phyloP scores from a whole-genome alignment of 108 stramenopile species.

The Cylindrotheca closterium region DNA sequence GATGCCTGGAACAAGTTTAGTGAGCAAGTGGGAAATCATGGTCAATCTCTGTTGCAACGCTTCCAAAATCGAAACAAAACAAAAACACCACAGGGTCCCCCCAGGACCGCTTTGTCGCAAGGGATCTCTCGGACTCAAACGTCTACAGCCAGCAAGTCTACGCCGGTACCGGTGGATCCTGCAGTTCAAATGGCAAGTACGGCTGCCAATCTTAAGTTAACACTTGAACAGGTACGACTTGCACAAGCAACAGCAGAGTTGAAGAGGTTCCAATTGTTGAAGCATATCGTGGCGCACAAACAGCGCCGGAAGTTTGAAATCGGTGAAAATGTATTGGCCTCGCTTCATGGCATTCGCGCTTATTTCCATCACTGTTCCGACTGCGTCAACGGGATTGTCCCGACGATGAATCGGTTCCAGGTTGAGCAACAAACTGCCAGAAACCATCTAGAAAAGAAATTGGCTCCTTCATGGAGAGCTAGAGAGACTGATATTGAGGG shows the following conservation, averaged over 20 bases:
- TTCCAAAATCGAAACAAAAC: constrained; percentile 32
- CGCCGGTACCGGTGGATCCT: constrained; percentile 42
- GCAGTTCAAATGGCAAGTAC: constrained; percentile 32
- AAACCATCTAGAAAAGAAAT: constrained; percentile 48
- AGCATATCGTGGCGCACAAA: constrained; percentile 76
- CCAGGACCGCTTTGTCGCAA: constrained; percentile 33
- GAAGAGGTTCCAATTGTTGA: constrained; percentile 80
- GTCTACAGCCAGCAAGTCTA: neutral
- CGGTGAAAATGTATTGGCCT: constrained; percentile 74
- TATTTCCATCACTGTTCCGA: constrained; percentile 79
- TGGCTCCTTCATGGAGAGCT: constrained; percentile 62
- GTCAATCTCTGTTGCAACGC: constrained; percentile 23
- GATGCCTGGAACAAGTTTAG: constrained; percentile 74
- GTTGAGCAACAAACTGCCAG: constrained; percentile 57
- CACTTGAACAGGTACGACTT: constrained; percentile 76
- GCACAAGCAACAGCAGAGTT: constrained; percentile 81
- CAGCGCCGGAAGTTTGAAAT: constrained; percentile 87
- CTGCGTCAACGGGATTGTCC: constrained; percentile 58
- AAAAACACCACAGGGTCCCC: neutral
- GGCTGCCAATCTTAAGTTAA: constrained; percentile 71
- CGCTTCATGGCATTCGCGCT: constrained; percentile 67
- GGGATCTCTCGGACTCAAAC: constrained; percentile 4
- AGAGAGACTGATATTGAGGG: constrained; percentile 58
- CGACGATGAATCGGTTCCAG: constrained; percentile 61
- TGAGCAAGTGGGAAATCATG: constrained; percentile 74